Evolutionary conservation across 108 stramenopile genomes (phyloP).

Genomic region (Bacterosira constricta): DNA sequence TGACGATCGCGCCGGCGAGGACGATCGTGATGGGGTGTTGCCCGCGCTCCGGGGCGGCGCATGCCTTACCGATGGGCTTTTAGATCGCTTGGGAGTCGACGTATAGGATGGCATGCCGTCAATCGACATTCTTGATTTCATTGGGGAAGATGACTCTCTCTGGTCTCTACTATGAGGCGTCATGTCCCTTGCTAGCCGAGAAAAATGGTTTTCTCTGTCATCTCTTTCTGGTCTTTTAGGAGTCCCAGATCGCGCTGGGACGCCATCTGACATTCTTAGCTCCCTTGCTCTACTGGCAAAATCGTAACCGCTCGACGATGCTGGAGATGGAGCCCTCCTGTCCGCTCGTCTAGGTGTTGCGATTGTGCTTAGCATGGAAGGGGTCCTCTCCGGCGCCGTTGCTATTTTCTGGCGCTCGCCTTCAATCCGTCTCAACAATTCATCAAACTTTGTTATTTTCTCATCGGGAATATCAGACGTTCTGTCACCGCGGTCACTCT

Average conservation of each 20-base stretch:
- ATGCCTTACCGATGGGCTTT: background rate
- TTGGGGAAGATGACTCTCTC: background rate
- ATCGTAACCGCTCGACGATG: slow-evolving; percentile 10
- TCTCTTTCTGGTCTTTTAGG: background rate
- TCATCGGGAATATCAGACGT: background rate
- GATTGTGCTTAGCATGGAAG: too few relatives aligned
- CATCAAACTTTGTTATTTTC: slow-evolving; percentile 19
- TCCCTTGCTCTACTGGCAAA: slow-evolving; percentile 41
- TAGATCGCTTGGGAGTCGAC: background rate
- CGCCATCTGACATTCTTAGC: slow-evolving; percentile 37
- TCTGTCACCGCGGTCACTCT: background rate
- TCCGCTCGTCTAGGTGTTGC: too few relatives aligned
- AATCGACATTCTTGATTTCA: background rate
- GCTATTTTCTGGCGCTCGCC: slow-evolving; percentile 12
- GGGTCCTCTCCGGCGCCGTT: background rate
- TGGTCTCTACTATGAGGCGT: background rate
- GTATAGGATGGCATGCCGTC: background rate
- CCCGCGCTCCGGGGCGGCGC: background rate
- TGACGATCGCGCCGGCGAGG: slow-evolving; percentile 12
- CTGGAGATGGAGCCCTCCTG: background rate
- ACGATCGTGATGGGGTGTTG: slow-evolving; percentile 4
- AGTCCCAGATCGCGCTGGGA: background rate
- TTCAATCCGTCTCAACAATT: slow-evolving; percentile 17
- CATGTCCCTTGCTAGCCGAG: background rate
- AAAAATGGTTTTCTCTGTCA: background rate